Base-by-base conservation (phyloP, 805 yeast species). In the Ogataea populi-albae region DNA sequence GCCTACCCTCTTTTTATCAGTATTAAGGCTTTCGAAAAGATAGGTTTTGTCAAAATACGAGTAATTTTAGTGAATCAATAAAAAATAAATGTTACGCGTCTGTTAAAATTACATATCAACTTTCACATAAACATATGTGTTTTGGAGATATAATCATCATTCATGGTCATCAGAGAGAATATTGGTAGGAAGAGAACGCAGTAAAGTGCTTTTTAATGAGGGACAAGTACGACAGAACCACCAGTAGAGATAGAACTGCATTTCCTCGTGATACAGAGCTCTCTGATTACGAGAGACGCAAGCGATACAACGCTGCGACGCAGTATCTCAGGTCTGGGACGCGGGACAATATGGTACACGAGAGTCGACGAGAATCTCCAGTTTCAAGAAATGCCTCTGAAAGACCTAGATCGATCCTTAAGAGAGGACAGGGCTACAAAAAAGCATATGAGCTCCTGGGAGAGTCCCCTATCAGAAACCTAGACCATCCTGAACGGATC, bases 391-490 rank as follows among this genome's bases (percentile, higher is more conserved):
- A 30, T 16, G 11, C 30, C 14, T 20, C 31, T 16, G 43, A 37
- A 9, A 31, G 37, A 16, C 45, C 43, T 9, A 44, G 32, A 24
- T 43, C 50, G 4, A 44, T 46, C 10, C 25, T 47, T 17, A 43
- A 40, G 19, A 30, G 23, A 20, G 26, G 35, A 7, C 16, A 7
- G 23, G 22, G 41, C 3, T 41, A 41, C 30, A 45, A 40, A 22
- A 51, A 46, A 29, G 41, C 54, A 1, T 47, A 54, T 33, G 58
- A 56, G 23, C 32, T 57, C 9, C 25, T 57, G 6, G 57, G 57
- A 2, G 62, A 56, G 29, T 45, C 50, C 3, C 62, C 62, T 1
- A 56, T 57, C 6, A 40, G 48, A 16, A 30, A 28, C 10, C 44
- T 55, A 20, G 30, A 38, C 1, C 32, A 37, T 21, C 28, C 51